Evolutionary conservation across 2,329 filamentous ascomycete genomes (phyloP).

Genomic region (Basipetospora chlamydospora): DNA sequence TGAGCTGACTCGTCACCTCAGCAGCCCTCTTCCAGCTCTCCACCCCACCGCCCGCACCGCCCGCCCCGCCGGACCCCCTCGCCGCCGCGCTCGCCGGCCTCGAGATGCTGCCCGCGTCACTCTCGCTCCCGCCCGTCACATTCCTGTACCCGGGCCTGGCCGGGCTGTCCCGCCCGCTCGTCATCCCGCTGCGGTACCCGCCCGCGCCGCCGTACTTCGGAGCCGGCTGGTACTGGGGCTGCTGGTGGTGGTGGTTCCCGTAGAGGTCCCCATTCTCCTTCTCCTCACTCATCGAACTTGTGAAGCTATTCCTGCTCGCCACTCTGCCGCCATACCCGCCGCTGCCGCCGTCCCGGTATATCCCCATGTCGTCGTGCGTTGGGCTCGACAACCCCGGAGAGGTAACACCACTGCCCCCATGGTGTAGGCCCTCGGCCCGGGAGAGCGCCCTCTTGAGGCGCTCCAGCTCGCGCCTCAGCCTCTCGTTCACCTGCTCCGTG

Average conservation of each 20-base stretch:
- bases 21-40: conserved; percentile 97
- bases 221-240: conserved; percentile 40
- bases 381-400: conserved; percentile 35
- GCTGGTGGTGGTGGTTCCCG: conserved; percentile 25
- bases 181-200: conserved; percentile 27
- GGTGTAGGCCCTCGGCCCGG: conserved; percentile 38
- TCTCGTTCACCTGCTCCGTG: conserved; percentile 73
- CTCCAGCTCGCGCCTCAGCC: conserved; percentile 76
- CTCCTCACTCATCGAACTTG: conserved; percentile 57
- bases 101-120: neutral
- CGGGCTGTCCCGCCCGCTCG: neutral
- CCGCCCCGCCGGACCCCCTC: neutral
- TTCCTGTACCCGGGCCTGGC: conserved; percentile 4
- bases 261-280: conserved; percentile 62
- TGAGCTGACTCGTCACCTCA: conserved; percentile 93
- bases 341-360: conserved; percentile 37
- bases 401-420: conserved; percentile 22
- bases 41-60: conserved; percentile 26
- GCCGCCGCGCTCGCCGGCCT: conserved; percentile 16
- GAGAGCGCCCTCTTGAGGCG: conserved; percentile 77
- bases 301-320: conserved; percentile 44
- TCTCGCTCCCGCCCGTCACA: too few relatives aligned
- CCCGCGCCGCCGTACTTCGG: conserved; percentile 37
- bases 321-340: conserved; percentile 15
- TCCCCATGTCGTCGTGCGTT: conserved; percentile 42